Conservation (phyloP, 495 filamentous ascomycete species). For the Cryomyces antarcticus region DNA sequence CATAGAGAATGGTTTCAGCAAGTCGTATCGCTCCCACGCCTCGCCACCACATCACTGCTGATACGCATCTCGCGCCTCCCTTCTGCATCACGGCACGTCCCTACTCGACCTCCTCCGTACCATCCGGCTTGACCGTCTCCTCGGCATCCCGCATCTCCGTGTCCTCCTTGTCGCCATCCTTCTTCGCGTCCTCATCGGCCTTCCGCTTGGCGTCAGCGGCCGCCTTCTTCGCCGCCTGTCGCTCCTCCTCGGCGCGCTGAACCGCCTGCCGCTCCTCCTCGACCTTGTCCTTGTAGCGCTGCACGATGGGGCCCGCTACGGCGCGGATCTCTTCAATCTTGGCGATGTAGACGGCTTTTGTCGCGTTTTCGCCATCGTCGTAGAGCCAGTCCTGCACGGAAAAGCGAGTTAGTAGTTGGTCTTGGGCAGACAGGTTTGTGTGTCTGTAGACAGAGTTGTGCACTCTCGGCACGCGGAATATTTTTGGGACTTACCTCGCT, state of each 20-base stretch:
- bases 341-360: slow-evolving; percentile 76
- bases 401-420: neutral
- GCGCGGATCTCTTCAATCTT: slow-evolving; percentile 94
- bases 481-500: slow-evolving; percentile 47
- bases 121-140: slow-evolving; percentile 14
- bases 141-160: slow-evolving; percentile 21
- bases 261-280: slow-evolving; percentile 71
- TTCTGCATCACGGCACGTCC: slow-evolving; percentile 14
- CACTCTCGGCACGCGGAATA: too few species aligned
- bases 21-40: too few species aligned
- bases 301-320: slow-evolving; percentile 74
- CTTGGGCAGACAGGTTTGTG: neutral
- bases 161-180: slow-evolving; percentile 31
- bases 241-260: slow-evolving; percentile 60
- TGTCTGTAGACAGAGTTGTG: too few species aligned
- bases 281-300: slow-evolving; percentile 85
- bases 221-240: slow-evolving; percentile 19
- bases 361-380: slow-evolving; percentile 88
- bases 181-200: slow-evolving; percentile 45
- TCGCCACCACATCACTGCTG: too few species aligned
- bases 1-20: too few species aligned
- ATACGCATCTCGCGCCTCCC: too few species aligned
- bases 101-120: slow-evolving; percentile 13
- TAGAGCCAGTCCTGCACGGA: slow-evolving; percentile 79
- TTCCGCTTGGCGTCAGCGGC: slow-evolving; percentile 53